These are phyloP conservation scores for Rhizopogon roseolus DNA, from an alignment of 768 basidiomycete species.

Conservation along the genomic window DNA sequence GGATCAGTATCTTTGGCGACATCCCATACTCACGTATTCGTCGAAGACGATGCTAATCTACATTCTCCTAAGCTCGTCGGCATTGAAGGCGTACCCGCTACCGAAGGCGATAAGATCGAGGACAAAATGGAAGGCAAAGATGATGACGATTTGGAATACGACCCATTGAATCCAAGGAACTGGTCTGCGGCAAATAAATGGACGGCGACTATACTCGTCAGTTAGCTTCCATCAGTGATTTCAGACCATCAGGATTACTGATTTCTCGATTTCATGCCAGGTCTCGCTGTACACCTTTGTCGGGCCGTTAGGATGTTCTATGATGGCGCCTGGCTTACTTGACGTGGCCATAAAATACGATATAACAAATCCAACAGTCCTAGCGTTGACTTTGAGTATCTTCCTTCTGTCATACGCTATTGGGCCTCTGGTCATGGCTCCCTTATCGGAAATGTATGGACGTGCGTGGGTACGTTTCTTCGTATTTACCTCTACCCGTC, in stretches of 20 bases:
- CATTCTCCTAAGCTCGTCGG: neutral
- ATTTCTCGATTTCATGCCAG: constrained; percentile 22
- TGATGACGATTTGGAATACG: constrained; percentile 50
- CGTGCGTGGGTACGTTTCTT: constrained; percentile 51
- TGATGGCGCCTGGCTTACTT: constrained; percentile 69
- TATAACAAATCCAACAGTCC: constrained; percentile 46
- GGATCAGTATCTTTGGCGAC: no score
- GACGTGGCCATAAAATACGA: constrained; percentile 46
- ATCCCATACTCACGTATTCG: no score
- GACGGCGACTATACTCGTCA: constrained; percentile 45
- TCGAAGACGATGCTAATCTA: no score
- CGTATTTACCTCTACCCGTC: neutral
- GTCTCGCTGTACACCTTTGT: constrained; percentile 60
- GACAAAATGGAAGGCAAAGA: constrained; percentile 31
- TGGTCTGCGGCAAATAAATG: constrained; percentile 60
- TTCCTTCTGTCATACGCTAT: constrained; percentile 63
- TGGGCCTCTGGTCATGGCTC: constrained; percentile 62
- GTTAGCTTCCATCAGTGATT: constrained; percentile 31
- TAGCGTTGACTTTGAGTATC: constrained; percentile 57
- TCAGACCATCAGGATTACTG: constrained; percentile 15
- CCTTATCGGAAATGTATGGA: constrained; percentile 73
- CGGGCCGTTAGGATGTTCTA: constrained; percentile 46
- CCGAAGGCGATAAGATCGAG: constrained; percentile 38
- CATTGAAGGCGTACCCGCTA: constrained; percentile 38
- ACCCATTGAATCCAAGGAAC: constrained; percentile 60